These are phyloP conservation scores for Lactarius deliciosus DNA, from an alignment of 768 basidiomycete genomes.

Conservation along the genomic window DNA sequence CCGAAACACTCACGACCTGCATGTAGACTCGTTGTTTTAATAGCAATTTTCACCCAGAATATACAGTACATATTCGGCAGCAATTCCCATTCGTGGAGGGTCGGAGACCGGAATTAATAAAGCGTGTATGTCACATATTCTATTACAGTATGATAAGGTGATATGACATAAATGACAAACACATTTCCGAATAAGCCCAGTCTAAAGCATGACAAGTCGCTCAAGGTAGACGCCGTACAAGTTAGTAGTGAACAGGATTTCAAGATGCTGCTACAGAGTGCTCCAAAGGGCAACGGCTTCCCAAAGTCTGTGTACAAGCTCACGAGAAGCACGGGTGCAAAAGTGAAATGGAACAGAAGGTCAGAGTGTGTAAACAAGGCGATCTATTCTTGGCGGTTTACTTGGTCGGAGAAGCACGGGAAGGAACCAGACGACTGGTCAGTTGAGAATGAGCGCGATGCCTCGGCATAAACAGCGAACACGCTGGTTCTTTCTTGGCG, in stretches of 20 bases:
- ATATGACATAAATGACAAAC: slow-evolving; percentile 16
- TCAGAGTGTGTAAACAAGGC: slow-evolving; percentile 11
- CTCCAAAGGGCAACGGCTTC: slow-evolving; percentile 17
- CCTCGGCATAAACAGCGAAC: slow-evolving; percentile 69
- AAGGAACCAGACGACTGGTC: slow-evolving; percentile 24
- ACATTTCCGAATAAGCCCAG: slow-evolving; percentile 14
- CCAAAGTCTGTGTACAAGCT: slow-evolving; percentile 15
- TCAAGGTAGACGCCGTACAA: slow-evolving; percentile 11
- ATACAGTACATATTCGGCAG: slow-evolving; percentile 25
- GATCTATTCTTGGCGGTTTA: slow-evolving; percentile 11
- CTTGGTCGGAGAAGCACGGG: slow-evolving; percentile 19
- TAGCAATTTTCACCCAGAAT: slow-evolving; percentile 27
- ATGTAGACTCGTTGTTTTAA: slow-evolving; percentile 30
- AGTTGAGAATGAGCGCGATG: slow-evolving; percentile 54
- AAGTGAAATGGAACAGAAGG: slow-evolving; percentile 21
- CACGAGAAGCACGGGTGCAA: slow-evolving; percentile 23
- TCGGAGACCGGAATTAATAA: background rate
- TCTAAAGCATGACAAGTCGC: slow-evolving; percentile 1
- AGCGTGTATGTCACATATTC: background rate
- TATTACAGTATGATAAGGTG: slow-evolving; percentile 18
- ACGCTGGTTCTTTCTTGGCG: slow-evolving; percentile 64
- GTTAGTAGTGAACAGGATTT: slow-evolving; percentile 12
- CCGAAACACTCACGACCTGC: slow-evolving; percentile 25
- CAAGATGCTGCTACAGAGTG: slow-evolving; percentile 18
- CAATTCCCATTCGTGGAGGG: slow-evolving; percentile 6